Base-by-base conservation (phyloP, 2,329 filamentous ascomycete species). In the Sclerotinia minor region DNA sequence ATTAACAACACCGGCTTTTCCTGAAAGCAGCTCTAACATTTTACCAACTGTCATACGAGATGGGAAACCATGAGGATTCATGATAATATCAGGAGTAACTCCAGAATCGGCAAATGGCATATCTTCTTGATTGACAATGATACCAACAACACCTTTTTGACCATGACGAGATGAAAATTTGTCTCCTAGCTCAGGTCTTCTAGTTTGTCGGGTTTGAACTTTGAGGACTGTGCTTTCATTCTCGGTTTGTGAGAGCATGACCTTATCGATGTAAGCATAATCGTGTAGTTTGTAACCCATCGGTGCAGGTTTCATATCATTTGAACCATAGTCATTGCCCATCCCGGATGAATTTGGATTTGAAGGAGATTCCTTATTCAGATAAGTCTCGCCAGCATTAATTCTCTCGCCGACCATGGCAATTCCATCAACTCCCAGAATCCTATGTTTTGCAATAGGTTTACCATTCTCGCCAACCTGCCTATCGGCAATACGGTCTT, bases 11-110 rank as follows among this genome's bases (percentile, higher is more conserved):
- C 94, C 92, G 0, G 95, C 95, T 80, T 99, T 99, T 72, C 95
- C 95, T 0, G 94, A 92, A 21, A 99, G 84, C 55, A 97, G 91
- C 78, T 99, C 95, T 63, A 99, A 87, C 83, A 99, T 91, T 80
- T 99, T 99, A 44, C 95, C 95, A 71, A 99, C 95, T 65, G 95
- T 99, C 95, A 99, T 99, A 79, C 95, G 95, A 44, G 94, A 98
- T 1, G 95, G 95, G 84, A 99, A 99, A 88, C 95, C 95, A 81
- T 99, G 95, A 0, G 96, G 95, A 82, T 99, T 99, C 95, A 99
- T 99, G 86, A 99, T 99, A 73, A 99, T 97, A 79, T 99, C 95
- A 0, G 95, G 95, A n/a, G 89, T 90, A 72, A 99, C 87, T 2
- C 95, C 96, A 64, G 85, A 83, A 79, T 99, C 95, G 47, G 91